Percentiles rank a stretch among this genome's conserved stretches.
Evolutionary conservation across 805 yeast genomes (phyloP).

Genomic region (Ogataea paradorogensis): DNA sequence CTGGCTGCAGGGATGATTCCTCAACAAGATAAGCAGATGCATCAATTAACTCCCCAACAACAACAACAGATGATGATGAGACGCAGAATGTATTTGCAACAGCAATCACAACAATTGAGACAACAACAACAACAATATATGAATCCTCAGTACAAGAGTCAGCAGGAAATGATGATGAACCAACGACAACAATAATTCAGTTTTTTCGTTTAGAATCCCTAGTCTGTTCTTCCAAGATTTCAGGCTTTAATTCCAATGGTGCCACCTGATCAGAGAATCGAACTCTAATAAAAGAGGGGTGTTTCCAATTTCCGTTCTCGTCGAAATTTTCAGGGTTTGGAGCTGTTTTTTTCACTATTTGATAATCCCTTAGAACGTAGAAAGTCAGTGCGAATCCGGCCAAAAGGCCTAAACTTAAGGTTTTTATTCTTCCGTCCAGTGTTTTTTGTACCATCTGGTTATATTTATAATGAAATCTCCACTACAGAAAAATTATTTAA

Average conservation of each 20-base stretch:
- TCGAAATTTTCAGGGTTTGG: constrained; percentile 38
- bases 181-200: constrained; percentile 19
- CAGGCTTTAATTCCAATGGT: constrained; percentile 39
- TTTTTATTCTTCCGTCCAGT: constrained; percentile 30
- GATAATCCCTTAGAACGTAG: constrained; percentile 32
- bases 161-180: constrained; percentile 24
- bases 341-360: constrained; percentile 40
- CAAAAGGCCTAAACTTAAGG: constrained; percentile 24
- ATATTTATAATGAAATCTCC: constrained; percentile 4
- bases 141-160: constrained; percentile 23
- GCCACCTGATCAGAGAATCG: constrained; percentile 34
- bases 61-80: constrained; percentile 25
- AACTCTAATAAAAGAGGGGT: constrained; percentile 34
- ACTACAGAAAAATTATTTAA: constrained; percentile 1
- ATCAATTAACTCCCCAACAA: constrained; percentile 20
- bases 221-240: constrained; percentile 20
- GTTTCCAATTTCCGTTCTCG: constrained; percentile 38
- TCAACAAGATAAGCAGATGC: constrained; percentile 19
- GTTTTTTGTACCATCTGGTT: constrained; percentile 19
- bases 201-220: constrained; percentile 8
- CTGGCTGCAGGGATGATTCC: constrained; percentile 12
- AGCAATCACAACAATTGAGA: constrained; percentile 25
- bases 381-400: constrained; percentile 29
- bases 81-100: constrained; percentile 22
- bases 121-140: constrained; percentile 19